phyloP scores from a whole-genome alignment of 495 filamentous ascomycete species.

The Eremomyces bilateralis region DNA sequence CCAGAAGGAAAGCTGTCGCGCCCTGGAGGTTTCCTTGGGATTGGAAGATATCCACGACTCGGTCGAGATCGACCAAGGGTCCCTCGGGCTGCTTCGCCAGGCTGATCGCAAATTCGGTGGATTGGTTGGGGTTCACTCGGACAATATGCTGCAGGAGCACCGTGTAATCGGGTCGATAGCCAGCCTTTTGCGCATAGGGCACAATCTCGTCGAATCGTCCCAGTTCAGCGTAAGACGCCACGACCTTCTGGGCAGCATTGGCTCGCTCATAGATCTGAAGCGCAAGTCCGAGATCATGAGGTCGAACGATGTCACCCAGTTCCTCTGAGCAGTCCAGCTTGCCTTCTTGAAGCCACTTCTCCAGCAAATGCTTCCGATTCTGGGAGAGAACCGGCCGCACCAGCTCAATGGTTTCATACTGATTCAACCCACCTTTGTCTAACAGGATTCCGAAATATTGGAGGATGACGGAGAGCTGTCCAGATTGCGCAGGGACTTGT shows the following conservation, averaged over 20 bases:
- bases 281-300: conserved; percentile 72
- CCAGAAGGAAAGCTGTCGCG: conserved; percentile 88
- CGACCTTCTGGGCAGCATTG: conserved; percentile 73
- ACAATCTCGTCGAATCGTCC: conserved; percentile 93
- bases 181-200: conserved; percentile 59
- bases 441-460: conserved; percentile 96
- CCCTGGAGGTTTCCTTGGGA: conserved; percentile 95
- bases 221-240: conserved; percentile 84
- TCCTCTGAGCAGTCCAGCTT: conserved; percentile 93
- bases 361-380: conserved; percentile 81
- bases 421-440: conserved; percentile 83
- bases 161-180: conserved; percentile 83
- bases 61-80: conserved; percentile 75
- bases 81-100: conserved; percentile 74
- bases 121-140: conserved; percentile 80
- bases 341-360: conserved; percentile 92
- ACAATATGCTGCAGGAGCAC: conserved; percentile 80
- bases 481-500: conserved; percentile 48
- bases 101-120: conserved; percentile 73
- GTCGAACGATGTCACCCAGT: conserved; percentile 77
- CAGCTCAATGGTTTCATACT: conserved; percentile 82
- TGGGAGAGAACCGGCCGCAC: conserved; percentile 81
- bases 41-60: conserved; percentile 91
- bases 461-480: conserved; percentile 76
- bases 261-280: conserved; percentile 70